Percentiles rank a stretch among this genome's conserved stretches.
These are phyloP conservation scores for Plectosphaerella cucumerina DNA, from an alignment of 2,329 filamentous ascomycete species.

Conservation along the genomic window DNA sequence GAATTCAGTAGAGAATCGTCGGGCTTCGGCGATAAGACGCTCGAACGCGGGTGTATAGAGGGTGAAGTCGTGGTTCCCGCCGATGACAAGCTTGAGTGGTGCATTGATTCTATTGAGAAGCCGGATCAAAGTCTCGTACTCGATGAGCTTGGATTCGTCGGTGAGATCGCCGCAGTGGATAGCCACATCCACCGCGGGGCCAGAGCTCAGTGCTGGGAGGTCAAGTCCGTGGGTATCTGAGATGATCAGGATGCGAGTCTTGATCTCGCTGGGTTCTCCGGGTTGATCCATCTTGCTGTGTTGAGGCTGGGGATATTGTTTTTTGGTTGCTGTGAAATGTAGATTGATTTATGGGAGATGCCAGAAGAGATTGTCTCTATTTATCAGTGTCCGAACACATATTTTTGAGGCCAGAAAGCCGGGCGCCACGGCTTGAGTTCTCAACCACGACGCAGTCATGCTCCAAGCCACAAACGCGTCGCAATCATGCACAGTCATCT, in stretches of 20 bases:
- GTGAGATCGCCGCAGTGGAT: conserved; percentile 50
- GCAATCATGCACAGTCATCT: too few relatives aligned
- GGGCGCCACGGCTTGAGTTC: too few relatives aligned
- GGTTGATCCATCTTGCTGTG: too few relatives aligned
- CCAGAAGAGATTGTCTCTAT: too few relatives aligned
- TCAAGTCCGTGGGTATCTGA: not conserved
- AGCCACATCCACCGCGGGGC: conserved; percentile 32
- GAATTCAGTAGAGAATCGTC: too few relatives aligned
- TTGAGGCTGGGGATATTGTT: too few relatives aligned
- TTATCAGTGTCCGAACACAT: too few relatives aligned
- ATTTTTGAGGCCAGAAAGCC: too few relatives aligned
- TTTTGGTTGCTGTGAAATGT: too few relatives aligned
- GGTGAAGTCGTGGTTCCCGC: conserved; percentile 48
- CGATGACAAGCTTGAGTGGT: conserved; percentile 42
- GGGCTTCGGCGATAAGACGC: not conserved
- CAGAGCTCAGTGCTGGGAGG: not conserved
- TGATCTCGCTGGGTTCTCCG: not conserved
- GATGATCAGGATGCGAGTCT: not conserved
- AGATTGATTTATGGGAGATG: too few relatives aligned
- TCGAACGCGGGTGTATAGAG: conserved; percentile 18
- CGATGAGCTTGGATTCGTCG: conserved; percentile 33
- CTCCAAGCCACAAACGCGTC: too few relatives aligned
- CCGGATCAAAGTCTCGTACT: conserved; percentile 30
- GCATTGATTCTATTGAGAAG: conserved; percentile 34
- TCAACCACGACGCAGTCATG: too few relatives aligned